A percentile compares a stretch with the other conserved stretches of the same genome.
Conservation (phyloP, 768 basidiomycete species). For the Lyophyllum semitale region DNA sequence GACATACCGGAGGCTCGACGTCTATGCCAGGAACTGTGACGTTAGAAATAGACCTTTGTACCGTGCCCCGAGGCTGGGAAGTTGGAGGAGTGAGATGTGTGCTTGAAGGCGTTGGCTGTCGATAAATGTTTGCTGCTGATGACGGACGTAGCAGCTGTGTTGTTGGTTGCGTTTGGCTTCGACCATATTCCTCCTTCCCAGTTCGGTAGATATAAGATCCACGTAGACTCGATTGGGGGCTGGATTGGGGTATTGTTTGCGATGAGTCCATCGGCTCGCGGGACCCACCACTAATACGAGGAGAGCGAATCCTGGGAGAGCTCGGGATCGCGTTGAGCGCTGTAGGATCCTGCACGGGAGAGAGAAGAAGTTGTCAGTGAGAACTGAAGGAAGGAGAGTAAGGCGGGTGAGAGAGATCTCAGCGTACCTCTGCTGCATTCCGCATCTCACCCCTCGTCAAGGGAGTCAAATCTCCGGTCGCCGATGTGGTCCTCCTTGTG, state of each 20-base stretch:
- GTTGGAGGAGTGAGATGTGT: conserved; percentile 13
- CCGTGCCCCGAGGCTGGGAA: conserved; percentile 21
- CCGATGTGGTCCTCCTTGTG: not conserved
- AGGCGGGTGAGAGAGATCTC: conserved; percentile 1
- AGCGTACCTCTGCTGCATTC: conserved; percentile 5
- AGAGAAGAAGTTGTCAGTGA: not conserved
- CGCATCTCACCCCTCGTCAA: not conserved
- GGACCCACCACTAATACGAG: conserved; percentile 14
- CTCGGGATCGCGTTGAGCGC: not conserved
- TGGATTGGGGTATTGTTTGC: conserved; percentile 21
- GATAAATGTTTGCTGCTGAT: conserved; percentile 9
- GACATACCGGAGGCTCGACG: conserved; percentile 48
- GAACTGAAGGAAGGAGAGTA: not conserved
- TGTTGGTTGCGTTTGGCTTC: conserved; percentile 13
- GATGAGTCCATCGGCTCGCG: conserved; percentile 31
- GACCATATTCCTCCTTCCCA: not conserved
- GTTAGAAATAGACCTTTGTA: conserved; percentile 30
- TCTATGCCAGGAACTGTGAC: conserved; percentile 42
- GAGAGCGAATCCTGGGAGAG: conserved; percentile 5
- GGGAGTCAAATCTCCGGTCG: not conserved
- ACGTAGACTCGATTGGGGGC: not conserved
- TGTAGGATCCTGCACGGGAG: conserved; percentile 5
- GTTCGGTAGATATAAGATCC: conserved; percentile 3
- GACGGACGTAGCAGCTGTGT: conserved; percentile 17
- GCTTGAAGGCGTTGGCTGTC: not conserved